Base-by-base conservation (phyloP, 768 basidiomycete species). In the Agrocybe praecox region DNA sequence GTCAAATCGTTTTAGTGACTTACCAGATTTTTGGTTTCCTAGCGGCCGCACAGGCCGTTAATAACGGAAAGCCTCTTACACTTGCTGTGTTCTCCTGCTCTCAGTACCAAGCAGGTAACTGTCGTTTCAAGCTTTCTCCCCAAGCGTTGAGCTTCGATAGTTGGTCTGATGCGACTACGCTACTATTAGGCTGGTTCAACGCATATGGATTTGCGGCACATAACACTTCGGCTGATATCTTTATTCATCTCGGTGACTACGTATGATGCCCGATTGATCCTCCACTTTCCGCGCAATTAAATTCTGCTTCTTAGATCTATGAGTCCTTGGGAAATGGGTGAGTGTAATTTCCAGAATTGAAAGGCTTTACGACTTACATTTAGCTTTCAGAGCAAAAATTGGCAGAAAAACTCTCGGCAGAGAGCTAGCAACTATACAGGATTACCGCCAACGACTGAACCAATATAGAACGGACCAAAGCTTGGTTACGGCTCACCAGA, bases 11-110 rank as follows among this genome's bases (percentile, higher is more conserved):
- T 11, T 21, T 6, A 6, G n/a, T 34, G 17, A n/a, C n/a, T n/a
- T n/a, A n/a, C n/a, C 44, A 42, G 14, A 33, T 53, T 32, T 54
- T 18, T 33, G 12, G 24, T 44, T 33, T 19, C 18, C 24, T 33
- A 83, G 82, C 82, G 10, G 76, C 80, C 4, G 79, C 80, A 1
- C 61, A 70, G 5, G 43, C 65, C 46, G 77, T 87, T 32, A 80
- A 84, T 66, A 75, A 78, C n/a, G 83, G 83, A 6, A 78, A 79
- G 43, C 79, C 79, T 10, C 56, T 83, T 26, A 78, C 76, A 1
- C 65, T 87, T n/a, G 83, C 82, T 0, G 80, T 85, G 2, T 85
- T 85, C 67, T 84, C 81, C 7, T 85, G 84, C 64, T 82, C 83
- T 4, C 80, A 80, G 53, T 83, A 71, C 61, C 84, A 82, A 67